phyloP scores from a whole-genome alignment of 768 basidiomycete genomes.

The Lactarius trivialis region DNA sequence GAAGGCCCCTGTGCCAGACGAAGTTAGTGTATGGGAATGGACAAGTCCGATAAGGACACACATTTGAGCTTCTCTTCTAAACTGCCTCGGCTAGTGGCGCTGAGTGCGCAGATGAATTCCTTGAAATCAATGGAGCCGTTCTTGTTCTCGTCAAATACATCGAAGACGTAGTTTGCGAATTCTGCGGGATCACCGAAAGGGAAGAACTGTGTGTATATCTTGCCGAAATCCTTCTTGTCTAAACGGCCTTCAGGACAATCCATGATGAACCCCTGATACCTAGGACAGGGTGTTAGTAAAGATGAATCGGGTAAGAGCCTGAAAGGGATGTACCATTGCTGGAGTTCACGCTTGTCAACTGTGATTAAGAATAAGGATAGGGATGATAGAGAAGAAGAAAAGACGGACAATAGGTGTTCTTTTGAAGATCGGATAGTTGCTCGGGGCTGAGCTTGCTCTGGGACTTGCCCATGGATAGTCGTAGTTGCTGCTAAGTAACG shows the following conservation, averaged over 20 bases:
- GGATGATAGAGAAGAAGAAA: not conserved
- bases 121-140: conserved; percentile 99
- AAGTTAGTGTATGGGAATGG: not conserved
- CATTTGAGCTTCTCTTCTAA: conserved; percentile 98
- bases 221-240: conserved; percentile 90
- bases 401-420: conserved; percentile 89
- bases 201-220: conserved; percentile 99
- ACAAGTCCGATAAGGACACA: conserved; percentile 36
- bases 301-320: conserved; percentile 12
- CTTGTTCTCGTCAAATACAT: conserved; percentile 92
- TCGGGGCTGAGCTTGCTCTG: conserved; percentile 94
- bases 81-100: conserved; percentile 86
- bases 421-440: conserved; percentile 91
- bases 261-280: conserved; percentile 99
- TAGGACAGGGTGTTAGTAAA: conserved; percentile 29
- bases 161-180: conserved; percentile 98
- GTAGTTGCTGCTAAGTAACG: not conserved
- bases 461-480: conserved; percentile 80
- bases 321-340: conserved; percentile 64
- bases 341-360: conserved; percentile 96
- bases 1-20: conserved; percentile 79
- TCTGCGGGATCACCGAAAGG: conserved; percentile 96
- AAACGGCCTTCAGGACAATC: conserved; percentile 97
- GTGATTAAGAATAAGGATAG: conserved; percentile 18
- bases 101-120: conserved; percentile 97